Base-by-base conservation (phyloP, 2,329 filamentous ascomycete genomes). In the Phoma sp. region DNA sequence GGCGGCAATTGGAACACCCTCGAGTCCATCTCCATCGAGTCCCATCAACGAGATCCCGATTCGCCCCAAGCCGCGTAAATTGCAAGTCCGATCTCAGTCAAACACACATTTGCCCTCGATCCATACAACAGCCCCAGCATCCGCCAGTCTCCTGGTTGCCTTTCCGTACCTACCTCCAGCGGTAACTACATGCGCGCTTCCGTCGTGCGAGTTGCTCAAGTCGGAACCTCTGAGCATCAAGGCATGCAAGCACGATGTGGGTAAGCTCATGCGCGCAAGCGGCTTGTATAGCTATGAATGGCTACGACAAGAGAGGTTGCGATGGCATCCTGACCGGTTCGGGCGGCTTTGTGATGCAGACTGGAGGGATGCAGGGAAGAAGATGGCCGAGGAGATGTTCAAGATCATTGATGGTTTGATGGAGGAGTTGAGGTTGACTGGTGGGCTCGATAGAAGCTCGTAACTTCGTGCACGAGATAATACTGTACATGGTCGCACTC, bases 241-340 rank as follows among this genome's bases (percentile, higher is more conserved):
- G 12, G 71, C 73, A 2, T 75, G 73, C 46, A 68, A 64, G 43
- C 73, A 75, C 36, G 73, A 75, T 21, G 65, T 75, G 0, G 73
- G 74, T 47, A 51, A 44, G 5, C 38, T 74, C 7, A 48, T 74
- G 12, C 54, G 70, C 3, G 72, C 69, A 5, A 72, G 69, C 10
- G 73, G 71, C 5, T 15, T 65, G 27, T 75, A 75, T 47, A 71
- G 70, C 39, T 70, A 70, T 44, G 73, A 74, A 49, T 75, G 71
- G 70, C 38, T 75, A 35, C 31, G 68, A 15, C 70, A 74, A 52
- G 73, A 75, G 56, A 37, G 73, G 8, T 46, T 75, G 22, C 48
- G 70, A 12, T 75, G 73, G 73, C 73, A 75, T 66, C 73, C 72
- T 0, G 73, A 75, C 60, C 64, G 71, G 6, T 75, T 75, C 55